Evolutionary conservation across 1,284 basidiomycete genomes (phyloP).

Genomic region (Pascua sp.): DNA sequence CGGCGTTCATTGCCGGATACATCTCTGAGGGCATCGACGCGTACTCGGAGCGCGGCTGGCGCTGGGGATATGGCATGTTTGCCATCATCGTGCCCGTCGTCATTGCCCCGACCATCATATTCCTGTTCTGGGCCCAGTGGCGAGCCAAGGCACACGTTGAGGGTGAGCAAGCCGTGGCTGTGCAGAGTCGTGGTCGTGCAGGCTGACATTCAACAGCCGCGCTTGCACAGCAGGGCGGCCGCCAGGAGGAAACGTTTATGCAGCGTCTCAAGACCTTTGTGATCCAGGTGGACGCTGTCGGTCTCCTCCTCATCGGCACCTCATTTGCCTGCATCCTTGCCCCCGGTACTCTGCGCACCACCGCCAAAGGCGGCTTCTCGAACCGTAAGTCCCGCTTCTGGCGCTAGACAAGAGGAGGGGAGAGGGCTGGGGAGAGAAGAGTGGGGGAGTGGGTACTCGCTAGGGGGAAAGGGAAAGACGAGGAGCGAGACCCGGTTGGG

Average conservation of each 20-base stretch:
- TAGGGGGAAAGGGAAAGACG: no score
- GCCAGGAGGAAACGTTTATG: constrained; percentile 16
- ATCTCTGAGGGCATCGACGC: constrained; percentile 61
- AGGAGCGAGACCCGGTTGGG: constrained; percentile 7
- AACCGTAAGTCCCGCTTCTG: constrained; percentile 34
- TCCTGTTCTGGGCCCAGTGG: constrained; percentile 46
- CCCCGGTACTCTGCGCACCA: constrained; percentile 44
- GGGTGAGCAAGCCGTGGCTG: constrained; percentile 11
- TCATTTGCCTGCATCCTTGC: constrained; percentile 46
- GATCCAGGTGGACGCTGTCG: constrained; percentile 44
- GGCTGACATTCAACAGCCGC: constrained; percentile 13
- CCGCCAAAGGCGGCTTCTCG: constrained; percentile 38
- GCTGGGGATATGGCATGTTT: constrained; percentile 60
- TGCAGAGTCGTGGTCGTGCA: no score
- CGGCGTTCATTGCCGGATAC: constrained; percentile 42
- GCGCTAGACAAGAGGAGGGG: no score
- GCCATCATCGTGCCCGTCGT: constrained; percentile 8
- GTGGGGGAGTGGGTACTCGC: no score
- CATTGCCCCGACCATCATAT: constrained; percentile 54
- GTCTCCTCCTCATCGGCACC: constrained; percentile 46
- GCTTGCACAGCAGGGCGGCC: constrained; percentile 4
- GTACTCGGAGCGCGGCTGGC: constrained; percentile 55
- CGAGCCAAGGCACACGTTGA: constrained; percentile 40
- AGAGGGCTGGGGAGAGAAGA: no score
- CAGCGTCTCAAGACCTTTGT: constrained; percentile 6